Evolutionary conservation across 164 flowering plant species (phyloP), one percentile per base, ranked within the genome.

Genomic region (Houttuynia cordata): DNA sequence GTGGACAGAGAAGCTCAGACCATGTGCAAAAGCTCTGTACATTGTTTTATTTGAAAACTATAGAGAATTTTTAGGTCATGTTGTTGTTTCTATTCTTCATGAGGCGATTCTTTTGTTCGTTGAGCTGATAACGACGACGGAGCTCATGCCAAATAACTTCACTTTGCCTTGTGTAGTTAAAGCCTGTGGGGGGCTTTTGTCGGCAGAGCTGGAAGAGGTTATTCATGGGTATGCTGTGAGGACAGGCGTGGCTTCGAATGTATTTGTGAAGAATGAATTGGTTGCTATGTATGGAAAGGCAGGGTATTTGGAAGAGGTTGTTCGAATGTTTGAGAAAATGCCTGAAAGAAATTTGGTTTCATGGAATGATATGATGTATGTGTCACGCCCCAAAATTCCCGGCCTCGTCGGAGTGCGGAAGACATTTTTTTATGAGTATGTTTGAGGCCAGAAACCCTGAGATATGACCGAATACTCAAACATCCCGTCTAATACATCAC

Each of bases 11-110:
- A 94, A 87, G 72, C 71, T 88, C 51, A 81, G 97, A 73, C 97
- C 99, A 57, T 91, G 97, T 82, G 97, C 99, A 67, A 97, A 94
- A 78, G 99, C 97, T 64, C 76, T 94, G 30, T 94, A 82, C 61
- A 94, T 94, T 71, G 91, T 88, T 56, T 71, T 94, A 72, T 94
- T 91, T 82, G 93, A 94, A 75, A 91, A 88, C 60, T 68, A 88
- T 65, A 86, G 85, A 73, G 85, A 88, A 68, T n/a, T n/a, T n/a
- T n/a, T n/a, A n/a, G n/a, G n/a, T n/a, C n/a, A n/a, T n/a, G n/a
- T n/a, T n/a, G n/a, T n/a, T n/a, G n/a, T n/a, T n/a, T n/a, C n/a
- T n/a, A n/a, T n/a, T n/a, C n/a, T n/a, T n/a, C n/a, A 14, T 45
- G 85, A 84, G 25, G 81, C 80, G 1, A 37, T 87, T 9, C 42